Evolutionary conservation across 202 grass and related monocot species (phyloP).

Genomic region (Schoenoplectus tabernaemontani): DNA sequence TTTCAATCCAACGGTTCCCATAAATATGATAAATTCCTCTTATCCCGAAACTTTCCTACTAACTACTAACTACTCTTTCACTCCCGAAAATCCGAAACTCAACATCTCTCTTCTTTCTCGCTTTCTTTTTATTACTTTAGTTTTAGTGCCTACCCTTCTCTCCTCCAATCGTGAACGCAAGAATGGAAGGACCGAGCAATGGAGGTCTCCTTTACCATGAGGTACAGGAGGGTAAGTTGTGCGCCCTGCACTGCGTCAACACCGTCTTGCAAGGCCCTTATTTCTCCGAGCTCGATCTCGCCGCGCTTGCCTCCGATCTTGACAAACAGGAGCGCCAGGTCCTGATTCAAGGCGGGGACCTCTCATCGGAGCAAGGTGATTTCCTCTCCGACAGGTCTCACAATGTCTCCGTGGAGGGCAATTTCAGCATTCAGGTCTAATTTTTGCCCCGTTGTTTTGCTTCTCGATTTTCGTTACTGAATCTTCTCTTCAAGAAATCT

Average conservation of each 20-base stretch:
- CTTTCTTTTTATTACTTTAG: not conserved
- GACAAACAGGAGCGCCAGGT: slow-evolving; percentile 77
- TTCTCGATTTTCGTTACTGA: not conserved
- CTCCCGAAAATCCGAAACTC: not conserved
- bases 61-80: not conserved
- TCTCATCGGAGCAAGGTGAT: slow-evolving; percentile 33
- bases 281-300: slow-evolving; percentile 98
- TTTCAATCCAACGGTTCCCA: too few species aligned
- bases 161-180: not conserved
- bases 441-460: not conserved
- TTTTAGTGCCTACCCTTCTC: not conserved
- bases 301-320: slow-evolving; percentile 84
- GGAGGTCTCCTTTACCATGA: slow-evolving; percentile 95
- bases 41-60: too few species aligned
- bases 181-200: slow-evolving; percentile 52
- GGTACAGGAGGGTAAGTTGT: slow-evolving; percentile 96
- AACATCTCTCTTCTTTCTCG: not conserved
- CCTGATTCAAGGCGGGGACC: slow-evolving; percentile 56
- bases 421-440: slow-evolving; percentile 94
- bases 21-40: too few species aligned
- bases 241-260: slow-evolving; percentile 98
- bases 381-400: slow-evolving; percentile 64
- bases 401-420: slow-evolving; percentile 89
- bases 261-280: slow-evolving; percentile 92
- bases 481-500: not conserved